phyloP scores from a whole-genome alignment of 1,139 yeast species.

The Candida sp. region DNA sequence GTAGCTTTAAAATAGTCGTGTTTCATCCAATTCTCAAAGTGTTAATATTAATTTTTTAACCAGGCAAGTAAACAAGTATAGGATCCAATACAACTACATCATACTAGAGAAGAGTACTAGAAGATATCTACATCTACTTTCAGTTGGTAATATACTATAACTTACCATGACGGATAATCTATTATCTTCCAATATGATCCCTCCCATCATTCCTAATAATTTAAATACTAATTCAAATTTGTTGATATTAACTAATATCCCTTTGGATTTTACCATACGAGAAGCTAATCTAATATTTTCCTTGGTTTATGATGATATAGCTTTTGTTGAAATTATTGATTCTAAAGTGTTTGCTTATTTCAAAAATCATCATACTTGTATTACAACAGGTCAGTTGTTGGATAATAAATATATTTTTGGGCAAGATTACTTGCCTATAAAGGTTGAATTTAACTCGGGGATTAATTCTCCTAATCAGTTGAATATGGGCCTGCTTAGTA shows the following conservation, averaged over 20 bases:
- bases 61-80: too few species aligned
- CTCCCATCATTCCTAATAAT: neutral
- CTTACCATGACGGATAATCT: neutral
- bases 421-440: conserved; percentile 48
- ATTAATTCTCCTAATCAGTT: neutral
- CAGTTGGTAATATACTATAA: too few species aligned
- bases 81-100: too few species aligned
- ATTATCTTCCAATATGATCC: neutral
- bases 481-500: neutral
- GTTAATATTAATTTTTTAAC: too few species aligned
- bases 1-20: too few species aligned
- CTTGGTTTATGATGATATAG: conserved; percentile 69
- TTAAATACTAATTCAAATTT: conserved; percentile 4
- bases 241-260: conserved; percentile 34
- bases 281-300: conserved; percentile 80
- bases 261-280: conserved; percentile 67
- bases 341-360: conserved; percentile 60
- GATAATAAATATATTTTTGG: conserved; percentile 70
- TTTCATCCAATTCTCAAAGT: too few species aligned
- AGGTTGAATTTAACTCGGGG: conserved; percentile 40
- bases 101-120: too few species aligned
- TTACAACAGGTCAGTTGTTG: conserved; percentile 66
- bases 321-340: conserved; percentile 52
- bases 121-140: too few species aligned
- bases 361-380: conserved; percentile 60